Percentiles rank a stretch among this genome's conserved stretches.
Evolutionary conservation across 345 rosid genomes (phyloP).

Genomic region (Arabis alpina): DNA sequence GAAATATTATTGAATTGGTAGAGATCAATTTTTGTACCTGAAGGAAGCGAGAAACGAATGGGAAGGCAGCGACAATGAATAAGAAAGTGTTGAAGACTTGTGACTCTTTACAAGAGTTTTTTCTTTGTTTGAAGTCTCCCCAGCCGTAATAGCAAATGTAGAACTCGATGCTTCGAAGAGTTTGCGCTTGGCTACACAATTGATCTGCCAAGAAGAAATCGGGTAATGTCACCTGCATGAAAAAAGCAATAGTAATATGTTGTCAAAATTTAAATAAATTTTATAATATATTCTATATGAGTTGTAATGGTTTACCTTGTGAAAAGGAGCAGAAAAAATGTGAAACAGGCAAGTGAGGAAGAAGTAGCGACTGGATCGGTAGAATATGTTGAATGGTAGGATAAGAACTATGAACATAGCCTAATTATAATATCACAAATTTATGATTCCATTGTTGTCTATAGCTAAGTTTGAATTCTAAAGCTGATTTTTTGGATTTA

Average conservation of each 20-base stretch:
- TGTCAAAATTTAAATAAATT: neutral
- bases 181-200: slow-evolving; percentile 73
- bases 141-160: slow-evolving; percentile 63
- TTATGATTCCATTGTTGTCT: neutral
- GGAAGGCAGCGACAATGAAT: slow-evolving; percentile 54
- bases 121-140: slow-evolving; percentile 58
- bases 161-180: slow-evolving; percentile 57
- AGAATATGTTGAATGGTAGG: slow-evolving; percentile 42
- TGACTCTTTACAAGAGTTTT: slow-evolving; percentile 50
- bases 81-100: slow-evolving; percentile 46
- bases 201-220: slow-evolving; percentile 78
- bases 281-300: neutral
- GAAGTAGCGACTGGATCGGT: slow-evolving; percentile 41
- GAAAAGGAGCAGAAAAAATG: slow-evolving; percentile 34
- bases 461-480: neutral
- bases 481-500: slow-evolving; percentile 16
- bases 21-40: slow-evolving; percentile 50
- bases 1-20: neutral
- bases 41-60: slow-evolving; percentile 63
- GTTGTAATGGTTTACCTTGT: slow-evolving; percentile 37
- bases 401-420: slow-evolving; percentile 31
- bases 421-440: slow-evolving; percentile 38
- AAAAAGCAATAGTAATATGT: slow-evolving; percentile 1
- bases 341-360: slow-evolving; percentile 35
- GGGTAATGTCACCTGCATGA: slow-evolving; percentile 59